Evolutionary conservation across 1,284 basidiomycete species (phyloP).

Genomic region (Naganishia albida): DNA sequence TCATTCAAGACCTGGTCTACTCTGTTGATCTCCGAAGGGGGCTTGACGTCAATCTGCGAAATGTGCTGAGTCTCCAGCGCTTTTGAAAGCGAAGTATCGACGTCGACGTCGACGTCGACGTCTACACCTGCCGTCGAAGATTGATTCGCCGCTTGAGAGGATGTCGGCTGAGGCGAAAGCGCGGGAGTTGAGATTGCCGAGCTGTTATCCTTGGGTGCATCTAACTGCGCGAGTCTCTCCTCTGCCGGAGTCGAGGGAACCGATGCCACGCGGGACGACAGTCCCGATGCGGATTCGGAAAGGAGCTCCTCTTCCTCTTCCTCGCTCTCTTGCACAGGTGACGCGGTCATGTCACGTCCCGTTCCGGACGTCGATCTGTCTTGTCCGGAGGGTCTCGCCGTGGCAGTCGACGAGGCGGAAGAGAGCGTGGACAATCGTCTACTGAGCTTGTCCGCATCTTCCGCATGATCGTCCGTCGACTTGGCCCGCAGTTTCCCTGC

Average conservation of each 20-base stretch:
- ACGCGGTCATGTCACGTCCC: slow-evolving; percentile 20
- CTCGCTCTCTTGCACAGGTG: slow-evolving; percentile 16
- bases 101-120: slow-evolving; percentile 24
- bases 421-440: slow-evolving; percentile 14
- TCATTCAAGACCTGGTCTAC: slow-evolving; percentile 90
- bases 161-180: slow-evolving; percentile 26
- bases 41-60: slow-evolving; percentile 56
- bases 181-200: slow-evolving; percentile 14
- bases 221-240: slow-evolving; percentile 22
- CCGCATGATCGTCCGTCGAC: slow-evolving; percentile 1
- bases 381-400: slow-evolving; percentile 9
- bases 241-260: slow-evolving; percentile 29
- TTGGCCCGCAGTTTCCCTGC: slow-evolving; percentile 1
- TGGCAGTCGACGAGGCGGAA: slow-evolving; percentile 14
- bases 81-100: slow-evolving; percentile 15
- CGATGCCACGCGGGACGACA: slow-evolving; percentile 23
- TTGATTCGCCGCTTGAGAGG: not conserved
- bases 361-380: not conserved
- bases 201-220: not conserved
- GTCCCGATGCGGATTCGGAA: slow-evolving; percentile 21
- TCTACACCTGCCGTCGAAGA: slow-evolving; percentile 18
- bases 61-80: slow-evolving; percentile 28
- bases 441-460: slow-evolving; percentile 25
- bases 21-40: slow-evolving; percentile 73
- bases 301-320: slow-evolving; percentile 20